Base-by-base conservation (phyloP, 2,329 filamentous ascomycete genomes). In the Helicocarpus griseus region DNA sequence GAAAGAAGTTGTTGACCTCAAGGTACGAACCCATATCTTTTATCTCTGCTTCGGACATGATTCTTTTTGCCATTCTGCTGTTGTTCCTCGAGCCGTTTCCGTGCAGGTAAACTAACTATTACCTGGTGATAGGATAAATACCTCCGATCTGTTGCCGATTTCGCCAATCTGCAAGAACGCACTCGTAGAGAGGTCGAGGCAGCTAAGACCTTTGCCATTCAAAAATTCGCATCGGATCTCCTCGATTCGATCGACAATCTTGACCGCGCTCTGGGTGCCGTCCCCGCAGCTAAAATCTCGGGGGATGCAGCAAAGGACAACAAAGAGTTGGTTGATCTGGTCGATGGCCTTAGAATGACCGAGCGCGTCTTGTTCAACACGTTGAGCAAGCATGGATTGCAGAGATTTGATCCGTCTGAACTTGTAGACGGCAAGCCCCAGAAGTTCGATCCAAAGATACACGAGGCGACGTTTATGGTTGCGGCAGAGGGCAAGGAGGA, bases 241-340 rank as follows among this genome's bases (percentile, higher is more conserved):
- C 82, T 97, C 61, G 93, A 98, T 69, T 89, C 82, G 65, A 84
- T 98, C 64, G 93, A 98, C 74, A 98, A 97, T 78, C 83, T 98
- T 57, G 93, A 98, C 73, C 90, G 90, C 59, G 93, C 93, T 40
- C 81, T 98, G 40, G 71, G 76, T 57, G 89, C 84, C 63, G 90
- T 95, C 11, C 83, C 88, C 19, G 67, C 79, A 54, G 84, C 89
- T 38, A 88, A 87, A 72, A 77, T 94, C 57, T 75, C 75, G 21
- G 68, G 74, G 19, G 52, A 61, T 17, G 77, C 78, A 60, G 71
- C 79, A 49, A 73, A 80, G 22, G 66, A 65, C 21, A 81, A 81
- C 67, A 77, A 86, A 67, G 89, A 96, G 59, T 78, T 97, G 33
- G 73, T 79, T 54, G 86, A 84, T 62, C 80, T 98, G 56, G 84